Evolutionary conservation across 352 stramenopile genomes (phyloP).

Genomic region (Pythium coloratum): DNA sequence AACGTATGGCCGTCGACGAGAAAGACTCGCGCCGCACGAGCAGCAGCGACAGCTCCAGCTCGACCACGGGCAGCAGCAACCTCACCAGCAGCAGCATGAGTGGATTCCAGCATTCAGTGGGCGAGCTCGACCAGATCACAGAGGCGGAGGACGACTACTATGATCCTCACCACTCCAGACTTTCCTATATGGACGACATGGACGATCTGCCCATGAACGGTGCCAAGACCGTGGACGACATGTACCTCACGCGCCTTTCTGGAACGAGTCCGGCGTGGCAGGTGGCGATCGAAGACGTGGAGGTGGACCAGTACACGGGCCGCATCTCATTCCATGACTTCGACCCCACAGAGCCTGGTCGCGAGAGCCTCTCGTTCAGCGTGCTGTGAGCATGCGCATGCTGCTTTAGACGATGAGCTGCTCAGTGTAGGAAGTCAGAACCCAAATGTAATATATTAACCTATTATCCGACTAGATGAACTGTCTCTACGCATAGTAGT

Average conservation of each 20-base stretch:
- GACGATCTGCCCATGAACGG: slow-evolving; percentile 12
- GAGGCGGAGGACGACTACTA: slow-evolving; percentile 21
- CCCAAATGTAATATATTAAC: slow-evolving; percentile 15
- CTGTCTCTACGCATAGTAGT: neutral
- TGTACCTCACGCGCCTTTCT: slow-evolving; percentile 7
- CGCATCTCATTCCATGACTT: slow-evolving; percentile 11
- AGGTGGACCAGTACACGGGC: slow-evolving; percentile 16
- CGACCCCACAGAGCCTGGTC: neutral
- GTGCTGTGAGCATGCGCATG: slow-evolving; percentile 7
- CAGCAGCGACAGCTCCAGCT: slow-evolving; percentile 19
- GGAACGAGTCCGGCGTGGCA: slow-evolving; percentile 2
- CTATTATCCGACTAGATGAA: slow-evolving; percentile 3
- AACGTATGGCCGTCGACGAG: neutral
- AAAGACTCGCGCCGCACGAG: slow-evolving; percentile 18
- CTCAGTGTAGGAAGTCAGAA: neutral
- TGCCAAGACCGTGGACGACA: slow-evolving; percentile 13
- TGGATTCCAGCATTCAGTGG: slow-evolving; percentile 7
- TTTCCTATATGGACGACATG: slow-evolving; percentile 17
- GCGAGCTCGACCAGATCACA: slow-evolving; percentile 16
- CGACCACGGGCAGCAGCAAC: slow-evolving; percentile 19
- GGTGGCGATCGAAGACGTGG: slow-evolving; percentile 6
- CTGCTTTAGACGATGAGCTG: slow-evolving; percentile 1
- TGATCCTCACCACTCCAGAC: neutral
- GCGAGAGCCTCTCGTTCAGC: slow-evolving; percentile 12
- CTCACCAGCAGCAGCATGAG: slow-evolving; percentile 12